Base-by-base conservation (phyloP, 2,329 filamentous ascomycete species). In the Knufia fluminis region DNA sequence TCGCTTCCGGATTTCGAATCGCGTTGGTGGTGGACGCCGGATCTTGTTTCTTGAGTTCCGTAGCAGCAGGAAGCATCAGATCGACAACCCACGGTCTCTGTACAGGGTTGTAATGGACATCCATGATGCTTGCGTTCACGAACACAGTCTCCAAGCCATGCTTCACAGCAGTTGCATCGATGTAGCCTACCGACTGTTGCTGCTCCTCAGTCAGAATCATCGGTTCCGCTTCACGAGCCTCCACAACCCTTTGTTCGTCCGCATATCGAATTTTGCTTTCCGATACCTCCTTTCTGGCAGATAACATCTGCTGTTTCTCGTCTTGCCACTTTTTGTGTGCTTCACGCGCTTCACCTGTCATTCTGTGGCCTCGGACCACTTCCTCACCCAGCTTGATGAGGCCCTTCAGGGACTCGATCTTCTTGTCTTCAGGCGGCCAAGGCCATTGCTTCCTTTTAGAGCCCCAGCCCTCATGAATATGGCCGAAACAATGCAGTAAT, bases 91-190 rank as follows among this genome's bases (percentile, higher is more conserved):
- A 80, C 1, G 76, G 74, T 32, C 69, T 72, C 61, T 80, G 74
- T 24, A 61, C 54, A 4, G 76, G 69, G 28, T 62, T 58, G 61
- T 79, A 78, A 10, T 54, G 53, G 10, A 74, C 59, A 32, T 70
- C 70, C 66, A 79, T 74, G 44, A 80, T 73, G 56, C 75, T 74
- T 2, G 76, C 76, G 64, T 81, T 80, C 9, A 80, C 68, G 63
- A 80, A 74, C 33, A 79, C 51, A 2, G 76, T 79, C 61, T 79
- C 73, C 49, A 69, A 61, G 0, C 76, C 76, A 46, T 66, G 63
- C 41, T 58, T 56, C 49, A 78, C 53, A 8, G 36, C 52, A 31
- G 63, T 68, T 9, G 66, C 54, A 62, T 72, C 63, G 23, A 63
- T 57, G 50, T 61, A 62, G 24, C 19, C 23, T 22, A 23, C 14